phyloP scores from a whole-genome alignment of 345 rosid genomes.

The Euphorbia pulcherrima region DNA sequence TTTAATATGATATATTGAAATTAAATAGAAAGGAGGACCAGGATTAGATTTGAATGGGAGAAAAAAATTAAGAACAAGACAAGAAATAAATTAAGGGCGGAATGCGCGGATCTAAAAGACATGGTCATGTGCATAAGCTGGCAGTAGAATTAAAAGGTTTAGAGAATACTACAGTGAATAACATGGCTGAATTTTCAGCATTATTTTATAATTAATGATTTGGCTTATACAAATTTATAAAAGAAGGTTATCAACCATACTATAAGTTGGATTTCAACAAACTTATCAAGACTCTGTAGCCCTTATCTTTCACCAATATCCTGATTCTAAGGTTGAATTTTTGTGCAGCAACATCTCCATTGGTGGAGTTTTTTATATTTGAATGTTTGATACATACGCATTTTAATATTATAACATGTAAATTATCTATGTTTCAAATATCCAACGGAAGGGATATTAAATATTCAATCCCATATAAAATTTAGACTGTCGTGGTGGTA shows the following conservation, averaged over 20 bases:
- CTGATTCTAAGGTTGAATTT: background rate
- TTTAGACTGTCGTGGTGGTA: no score
- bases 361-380: no score
- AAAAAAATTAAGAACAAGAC: constrained; percentile 11
- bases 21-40: background rate
- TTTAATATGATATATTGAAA: background rate
- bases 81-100: constrained; percentile 27
- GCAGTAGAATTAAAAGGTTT: constrained; percentile 21
- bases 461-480: no score
- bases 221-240: background rate
- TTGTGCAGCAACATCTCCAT: background rate
- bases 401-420: no score
- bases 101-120: constrained; percentile 42
- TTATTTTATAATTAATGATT: background rate
- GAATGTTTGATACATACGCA: no score
- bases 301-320: background rate
- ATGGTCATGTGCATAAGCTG: constrained; percentile 43
- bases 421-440: no score
- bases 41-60: constrained; percentile 23
- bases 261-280: background rate
- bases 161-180: constrained; percentile 16
- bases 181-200: constrained; percentile 27
- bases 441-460: no score
- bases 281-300: background rate
- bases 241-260: no score